These are phyloP conservation scores for Pythium monospermum DNA, from an alignment of 352 stramenopile genomes.

Conservation along the genomic window DNA sequence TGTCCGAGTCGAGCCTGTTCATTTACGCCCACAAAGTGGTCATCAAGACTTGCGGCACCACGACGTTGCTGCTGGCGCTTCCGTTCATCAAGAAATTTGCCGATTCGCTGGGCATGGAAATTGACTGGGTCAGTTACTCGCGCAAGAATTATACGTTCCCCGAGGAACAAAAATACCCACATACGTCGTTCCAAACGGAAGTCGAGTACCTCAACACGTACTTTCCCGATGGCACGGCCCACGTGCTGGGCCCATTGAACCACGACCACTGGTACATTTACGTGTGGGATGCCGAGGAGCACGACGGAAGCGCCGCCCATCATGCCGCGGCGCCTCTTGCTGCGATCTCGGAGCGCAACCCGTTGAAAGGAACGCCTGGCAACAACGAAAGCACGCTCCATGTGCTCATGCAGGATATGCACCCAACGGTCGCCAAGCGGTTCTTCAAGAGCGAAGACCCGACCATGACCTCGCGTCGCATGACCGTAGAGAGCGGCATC, in stretches of 20 bases:
- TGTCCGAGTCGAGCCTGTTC: slow-evolving; percentile 98
- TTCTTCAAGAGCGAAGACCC: slow-evolving; percentile 81
- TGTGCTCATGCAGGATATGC: slow-evolving; percentile 86
- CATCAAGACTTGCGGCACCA: slow-evolving; percentile 99
- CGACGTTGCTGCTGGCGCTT: slow-evolving; percentile 94
- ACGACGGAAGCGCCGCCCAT: slow-evolving; percentile 32
- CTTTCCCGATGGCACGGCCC: slow-evolving; percentile 80
- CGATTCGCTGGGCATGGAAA: slow-evolving; percentile 88
- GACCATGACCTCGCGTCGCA: slow-evolving; percentile 75
- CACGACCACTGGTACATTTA: slow-evolving; percentile 99
- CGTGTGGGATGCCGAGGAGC: slow-evolving; percentile 91
- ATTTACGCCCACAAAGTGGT: slow-evolving; percentile 98
- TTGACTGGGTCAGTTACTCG: slow-evolving; percentile 98
- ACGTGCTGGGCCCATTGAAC: slow-evolving; percentile 93
- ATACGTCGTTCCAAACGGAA: slow-evolving; percentile 96
- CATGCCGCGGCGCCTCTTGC: slow-evolving; percentile 6
- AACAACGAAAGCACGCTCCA: slow-evolving; percentile 71
- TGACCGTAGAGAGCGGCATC: slow-evolving; percentile 95
- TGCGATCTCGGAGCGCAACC: slow-evolving; percentile 17
- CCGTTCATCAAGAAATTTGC: slow-evolving; percentile 81
- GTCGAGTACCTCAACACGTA: slow-evolving; percentile 93
- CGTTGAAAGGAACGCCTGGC: slow-evolving; percentile 16
- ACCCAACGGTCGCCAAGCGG: slow-evolving; percentile 70
- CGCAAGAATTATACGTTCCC: slow-evolving; percentile 99
- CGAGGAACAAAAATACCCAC: slow-evolving; percentile 96